Evolutionary conservation across 2,329 filamentous ascomycete species (phyloP).

Genomic region (Huntiella bhutanensis): DNA sequence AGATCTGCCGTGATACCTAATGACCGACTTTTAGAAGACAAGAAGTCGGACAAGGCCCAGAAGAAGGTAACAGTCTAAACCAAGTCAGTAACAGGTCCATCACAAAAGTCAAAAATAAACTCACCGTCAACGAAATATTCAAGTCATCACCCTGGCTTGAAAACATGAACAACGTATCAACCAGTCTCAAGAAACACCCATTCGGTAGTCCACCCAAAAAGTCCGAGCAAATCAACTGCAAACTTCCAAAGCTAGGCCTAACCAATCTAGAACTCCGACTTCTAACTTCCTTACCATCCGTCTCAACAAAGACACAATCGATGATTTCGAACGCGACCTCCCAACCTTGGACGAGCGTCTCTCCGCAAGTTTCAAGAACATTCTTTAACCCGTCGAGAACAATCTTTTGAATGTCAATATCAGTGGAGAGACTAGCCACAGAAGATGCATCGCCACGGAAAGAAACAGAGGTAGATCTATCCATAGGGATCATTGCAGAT

Average conservation of each 20-base stretch:
- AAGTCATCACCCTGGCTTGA: constrained; percentile 78
- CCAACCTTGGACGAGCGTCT: constrained; percentile 70
- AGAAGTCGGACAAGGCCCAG: constrained; percentile 83
- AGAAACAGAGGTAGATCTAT: not conserved
- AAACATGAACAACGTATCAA: constrained; percentile 79
- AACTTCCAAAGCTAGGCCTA: constrained; percentile 68
- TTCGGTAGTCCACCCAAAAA: constrained; percentile 60
- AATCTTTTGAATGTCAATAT: constrained; percentile 64
- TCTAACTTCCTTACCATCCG: constrained; percentile 19
- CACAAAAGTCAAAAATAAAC: constrained; percentile 14
- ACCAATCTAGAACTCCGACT: constrained; percentile 57
- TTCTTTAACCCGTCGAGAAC: constrained; percentile 63
- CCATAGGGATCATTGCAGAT: constrained; percentile 29
- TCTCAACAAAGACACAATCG: constrained; percentile 51
- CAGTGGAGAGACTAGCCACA: constrained; percentile 23
- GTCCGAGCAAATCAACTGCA: constrained; percentile 87
- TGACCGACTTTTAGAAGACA: constrained; percentile 41
- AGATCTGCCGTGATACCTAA: constrained; percentile 40
- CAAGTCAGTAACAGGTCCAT: constrained; percentile 8
- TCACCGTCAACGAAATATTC: constrained; percentile 80
- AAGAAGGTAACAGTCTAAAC: constrained; percentile 73
- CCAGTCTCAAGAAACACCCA: constrained; percentile 54
- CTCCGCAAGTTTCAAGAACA: constrained; percentile 74
- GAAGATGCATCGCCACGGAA: not conserved
- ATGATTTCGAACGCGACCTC: constrained; percentile 70